These are phyloP conservation scores for Hanseniaspora valbyensis DNA, from an alignment of 805 yeast genomes.

Conservation along the genomic window DNA sequence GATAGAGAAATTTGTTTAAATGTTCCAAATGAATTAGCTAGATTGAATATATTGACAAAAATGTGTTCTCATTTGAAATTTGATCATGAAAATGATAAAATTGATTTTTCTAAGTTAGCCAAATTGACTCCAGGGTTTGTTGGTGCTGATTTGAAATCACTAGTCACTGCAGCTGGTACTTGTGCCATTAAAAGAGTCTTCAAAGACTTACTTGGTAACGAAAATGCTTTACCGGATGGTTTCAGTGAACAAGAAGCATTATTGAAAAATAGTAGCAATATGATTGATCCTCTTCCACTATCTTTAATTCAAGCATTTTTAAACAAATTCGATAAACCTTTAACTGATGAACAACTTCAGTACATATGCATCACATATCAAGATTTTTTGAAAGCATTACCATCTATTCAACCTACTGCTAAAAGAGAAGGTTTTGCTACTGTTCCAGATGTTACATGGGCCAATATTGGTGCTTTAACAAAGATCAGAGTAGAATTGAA, in stretches of 20 bases:
- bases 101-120: conserved; percentile 65
- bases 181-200: conserved; percentile 88
- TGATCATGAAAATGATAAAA: conserved; percentile 37
- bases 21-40: conserved; percentile 83
- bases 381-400: conserved; percentile 77
- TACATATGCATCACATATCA: conserved; percentile 64
- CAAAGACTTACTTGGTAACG: conserved; percentile 34
- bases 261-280: conserved; percentile 28
- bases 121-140: conserved; percentile 95
- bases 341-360: conserved; percentile 62
- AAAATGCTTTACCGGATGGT: conserved; percentile 19
- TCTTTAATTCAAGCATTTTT: conserved; percentile 68
- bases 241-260: conserved; percentile 18
- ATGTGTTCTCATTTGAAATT: conserved; percentile 60
- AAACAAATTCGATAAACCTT: conserved; percentile 62
- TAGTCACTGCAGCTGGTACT: conserved; percentile 90
- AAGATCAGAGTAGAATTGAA: conserved; percentile 79
- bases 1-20: conserved; percentile 88
- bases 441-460: conserved; percentile 95
- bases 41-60: conserved; percentile 62
- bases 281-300: conserved; percentile 30
- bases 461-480: conserved; percentile 79
- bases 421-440: conserved; percentile 98
- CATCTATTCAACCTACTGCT: conserved; percentile 92
- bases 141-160: conserved; percentile 91